A percentile compares a stretch with the other conserved stretches of the same genome.
Evolutionary conservation across 768 basidiomycete genomes (phyloP).

Genomic region (Tubosaeta brunneosetosa): DNA sequence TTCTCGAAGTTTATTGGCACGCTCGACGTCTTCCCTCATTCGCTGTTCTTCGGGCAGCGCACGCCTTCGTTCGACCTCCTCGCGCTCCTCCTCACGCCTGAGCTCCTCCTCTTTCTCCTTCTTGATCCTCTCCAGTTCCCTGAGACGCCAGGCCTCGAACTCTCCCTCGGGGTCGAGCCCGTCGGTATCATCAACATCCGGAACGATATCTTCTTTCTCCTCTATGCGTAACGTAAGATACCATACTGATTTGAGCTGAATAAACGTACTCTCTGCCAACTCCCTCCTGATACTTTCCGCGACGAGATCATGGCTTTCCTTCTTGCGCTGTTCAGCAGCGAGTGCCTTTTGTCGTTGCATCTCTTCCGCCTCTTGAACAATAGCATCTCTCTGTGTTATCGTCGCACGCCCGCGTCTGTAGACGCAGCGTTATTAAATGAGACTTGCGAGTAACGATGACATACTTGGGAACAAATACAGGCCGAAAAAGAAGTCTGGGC

Average conservation of each 20-base stretch:
- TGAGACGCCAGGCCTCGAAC: slow-evolving; percentile 94
- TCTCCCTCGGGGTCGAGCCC: slow-evolving; percentile 84
- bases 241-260: neutral
- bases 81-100: slow-evolving; percentile 74
- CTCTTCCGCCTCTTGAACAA: slow-evolving; percentile 74
- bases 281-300: slow-evolving; percentile 92
- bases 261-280: slow-evolving; percentile 77
- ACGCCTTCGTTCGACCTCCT: slow-evolving; percentile 86
- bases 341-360: slow-evolving; percentile 60
- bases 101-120: slow-evolving; percentile 89
- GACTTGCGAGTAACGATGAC: slow-evolving; percentile 22
- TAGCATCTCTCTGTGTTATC: slow-evolving; percentile 60
- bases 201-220: slow-evolving; percentile 78
- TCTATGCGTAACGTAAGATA: slow-evolving; percentile 43
- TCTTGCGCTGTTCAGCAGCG: slow-evolving; percentile 77
- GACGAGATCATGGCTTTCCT: slow-evolving; percentile 87
- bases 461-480: slow-evolving; percentile 93
- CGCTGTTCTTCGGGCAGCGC: slow-evolving; percentile 93
- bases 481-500: slow-evolving; percentile 76
- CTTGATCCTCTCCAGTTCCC: slow-evolving; percentile 91
- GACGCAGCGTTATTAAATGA: slow-evolving; percentile 1
- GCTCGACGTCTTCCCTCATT: slow-evolving; percentile 86
- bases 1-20: slow-evolving; percentile 73
- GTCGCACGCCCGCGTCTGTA: slow-evolving; percentile 72
- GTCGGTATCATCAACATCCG: slow-evolving; percentile 94